Evolutionary conservation across 345 rosid species (phyloP).

Genomic region (Rhizophora mangle): DNA sequence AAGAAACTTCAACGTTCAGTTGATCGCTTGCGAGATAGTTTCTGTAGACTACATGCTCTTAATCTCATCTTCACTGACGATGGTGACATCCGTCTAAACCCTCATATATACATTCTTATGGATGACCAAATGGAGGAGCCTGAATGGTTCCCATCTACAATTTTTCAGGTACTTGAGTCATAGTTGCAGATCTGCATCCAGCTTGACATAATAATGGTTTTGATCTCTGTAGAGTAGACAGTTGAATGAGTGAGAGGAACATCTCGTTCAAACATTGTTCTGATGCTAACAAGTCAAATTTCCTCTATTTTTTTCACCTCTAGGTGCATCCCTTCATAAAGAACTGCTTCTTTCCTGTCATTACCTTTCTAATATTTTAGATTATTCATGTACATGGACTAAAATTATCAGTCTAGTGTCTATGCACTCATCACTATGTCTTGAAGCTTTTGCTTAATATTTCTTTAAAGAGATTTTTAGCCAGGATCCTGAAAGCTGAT

Average conservation of each 20-base stretch:
- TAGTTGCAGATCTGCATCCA: background rate
- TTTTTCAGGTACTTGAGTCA: slow-evolving; percentile 48
- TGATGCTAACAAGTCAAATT: background rate
- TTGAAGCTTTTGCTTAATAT: background rate
- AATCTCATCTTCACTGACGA: slow-evolving; percentile 84
- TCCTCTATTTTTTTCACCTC: background rate
- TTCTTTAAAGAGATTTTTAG: too few relatives aligned
- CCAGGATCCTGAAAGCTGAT: slow-evolving; percentile 1
- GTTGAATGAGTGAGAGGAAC: background rate
- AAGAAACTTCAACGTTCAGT: slow-evolving; percentile 69
- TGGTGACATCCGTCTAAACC: slow-evolving; percentile 64
- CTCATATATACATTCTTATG: slow-evolving; percentile 52
- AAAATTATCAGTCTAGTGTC: too few relatives aligned
- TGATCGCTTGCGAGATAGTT: slow-evolving; percentile 81
- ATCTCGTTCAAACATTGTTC: background rate
- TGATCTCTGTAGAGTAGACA: background rate
- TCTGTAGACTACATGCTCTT: slow-evolving; percentile 88
- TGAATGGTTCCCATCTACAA: slow-evolving; percentile 83
- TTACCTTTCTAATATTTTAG: too few relatives aligned
- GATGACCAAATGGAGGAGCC: slow-evolving; percentile 64
- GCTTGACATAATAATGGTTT: background rate
- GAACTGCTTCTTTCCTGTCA: too few relatives aligned
- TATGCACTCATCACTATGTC: background rate
- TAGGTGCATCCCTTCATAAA: too few relatives aligned
- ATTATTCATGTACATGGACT: too few relatives aligned